Base-by-base conservation (phyloP, 495 filamentous ascomycete genomes). In the Trichocladium uniseriatum region DNA sequence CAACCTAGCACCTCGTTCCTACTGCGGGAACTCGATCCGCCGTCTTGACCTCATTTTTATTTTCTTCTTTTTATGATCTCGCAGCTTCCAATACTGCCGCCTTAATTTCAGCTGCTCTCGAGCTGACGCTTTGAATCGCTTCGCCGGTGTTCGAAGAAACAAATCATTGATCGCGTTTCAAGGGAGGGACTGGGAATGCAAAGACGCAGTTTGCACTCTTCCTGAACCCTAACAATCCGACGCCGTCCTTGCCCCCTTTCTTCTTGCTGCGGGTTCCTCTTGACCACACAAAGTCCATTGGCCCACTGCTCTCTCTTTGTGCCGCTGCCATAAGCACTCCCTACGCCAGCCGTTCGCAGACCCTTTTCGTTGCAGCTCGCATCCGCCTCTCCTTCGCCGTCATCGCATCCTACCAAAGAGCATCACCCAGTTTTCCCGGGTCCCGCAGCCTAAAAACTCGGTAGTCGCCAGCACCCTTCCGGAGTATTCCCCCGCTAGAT, bases 301-400 rank as follows among this genome's bases (percentile, higher is more conserved):
- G 48, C 13, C 6, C 13, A 32, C 38, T 51, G 4, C 22, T 27
- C 11, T 24, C 27, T 45, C 49, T 51, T 51, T 51, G 49, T 51
- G 49, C 48, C 22, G 29, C 31, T 31, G 19, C 27, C 29, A 40
- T 40, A 45, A 39, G 8, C 16, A 5, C 5, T 10, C 6, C 43
- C 39, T 28, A 15, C 21, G n/a, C 36, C 27, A 27, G 35, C 41
- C 28, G 41, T 38, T 50, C 48, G 16, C 39, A 31, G 39, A 29
- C 10, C 35, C 18, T 22, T 37, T 50, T n/a, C 39, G 39, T 38
- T 44, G 48, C 39, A 37, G 31, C 34, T 15, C 16, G 4, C 7
- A 9, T 20, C 18, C 14, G 28, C 45, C 14, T 15, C 45, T 16
- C 21, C 34, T 6, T n/a, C 16, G 36, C 10, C 34, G 15, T 22